Evolutionary conservation across 2,329 filamentous ascomycete genomes (phyloP).

Genomic region (Hymenoscyphus scutula): DNA sequence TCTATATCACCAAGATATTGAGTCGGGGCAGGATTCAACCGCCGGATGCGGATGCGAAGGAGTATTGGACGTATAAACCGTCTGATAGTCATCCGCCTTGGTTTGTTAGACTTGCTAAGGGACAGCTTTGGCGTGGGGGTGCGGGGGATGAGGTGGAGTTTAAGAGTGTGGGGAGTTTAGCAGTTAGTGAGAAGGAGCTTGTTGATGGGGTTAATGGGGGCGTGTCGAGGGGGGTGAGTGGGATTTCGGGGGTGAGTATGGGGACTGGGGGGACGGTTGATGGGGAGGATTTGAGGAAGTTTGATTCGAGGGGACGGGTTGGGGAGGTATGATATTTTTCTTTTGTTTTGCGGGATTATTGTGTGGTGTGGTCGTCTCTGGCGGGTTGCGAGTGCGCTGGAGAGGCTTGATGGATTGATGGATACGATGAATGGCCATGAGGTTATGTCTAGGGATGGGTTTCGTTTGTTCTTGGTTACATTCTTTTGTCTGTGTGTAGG

Average conservation of each 20-base stretch:
- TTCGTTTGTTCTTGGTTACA: background rate
- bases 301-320: constrained; percentile 4
- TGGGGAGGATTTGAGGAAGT: background rate
- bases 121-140: constrained; percentile 24
- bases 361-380: background rate
- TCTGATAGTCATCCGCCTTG: constrained; percentile 51
- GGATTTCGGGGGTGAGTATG: background rate
- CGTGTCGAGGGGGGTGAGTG: background rate
- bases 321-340: background rate
- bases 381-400: background rate
- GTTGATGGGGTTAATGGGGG: constrained; percentile 10
- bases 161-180: constrained; percentile 15
- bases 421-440: constrained; percentile 3
- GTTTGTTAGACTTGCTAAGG: constrained; percentile 42
- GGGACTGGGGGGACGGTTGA: background rate
- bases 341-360: background rate
- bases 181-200: constrained; percentile 28
- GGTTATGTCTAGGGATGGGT: background rate
- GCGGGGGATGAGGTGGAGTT: constrained; percentile 11
- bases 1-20: constrained; percentile 48
- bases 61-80: constrained; percentile 54
- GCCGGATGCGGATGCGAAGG: constrained; percentile 52
- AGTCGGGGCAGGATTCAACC: constrained; percentile 49
- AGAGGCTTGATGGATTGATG: background rate
- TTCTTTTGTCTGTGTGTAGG: background rate